These are phyloP conservation scores for Crataegus laevigata DNA, from an alignment of 306 rosid genomes.

Conservation along the genomic window DNA sequence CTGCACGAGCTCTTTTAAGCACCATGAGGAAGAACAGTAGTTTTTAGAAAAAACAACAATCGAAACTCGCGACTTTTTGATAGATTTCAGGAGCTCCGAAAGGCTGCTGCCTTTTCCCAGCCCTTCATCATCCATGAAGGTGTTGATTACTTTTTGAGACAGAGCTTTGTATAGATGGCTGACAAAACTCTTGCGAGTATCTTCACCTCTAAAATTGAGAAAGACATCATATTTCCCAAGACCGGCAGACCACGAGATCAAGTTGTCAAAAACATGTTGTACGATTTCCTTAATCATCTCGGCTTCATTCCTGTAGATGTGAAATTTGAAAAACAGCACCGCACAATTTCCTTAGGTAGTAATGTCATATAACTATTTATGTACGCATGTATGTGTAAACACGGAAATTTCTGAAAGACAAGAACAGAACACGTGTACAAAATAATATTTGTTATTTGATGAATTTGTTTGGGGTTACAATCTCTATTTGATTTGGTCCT, in stretches of 20 bases:
- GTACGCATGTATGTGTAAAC: no score
- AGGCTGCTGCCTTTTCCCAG: neutral
- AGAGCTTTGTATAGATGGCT: neutral
- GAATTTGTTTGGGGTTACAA: no score
- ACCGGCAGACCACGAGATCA: neutral
- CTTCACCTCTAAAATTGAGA: conserved; percentile 1
- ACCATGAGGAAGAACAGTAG: neutral
- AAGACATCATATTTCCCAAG: neutral
- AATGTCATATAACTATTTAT: no score
- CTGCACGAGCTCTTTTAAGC: neutral
- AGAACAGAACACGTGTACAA: no score
- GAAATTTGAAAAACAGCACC: no score
- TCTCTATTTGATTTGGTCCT: no score
- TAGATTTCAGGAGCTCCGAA: neutral
- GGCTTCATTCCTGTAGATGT: no score
- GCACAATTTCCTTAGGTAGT: no score
- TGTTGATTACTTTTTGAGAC: neutral
- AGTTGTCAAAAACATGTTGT: no score
- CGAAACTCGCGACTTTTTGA: neutral
- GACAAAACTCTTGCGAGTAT: neutral
- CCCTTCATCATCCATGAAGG: neutral
- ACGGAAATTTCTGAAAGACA: no score
- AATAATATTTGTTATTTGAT: no score
- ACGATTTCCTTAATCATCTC: no score
- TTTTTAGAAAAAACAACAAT: neutral